These are phyloP conservation scores for Pythium rhizo-oryzae DNA, from an alignment of 352 stramenopile species.

Conservation along the genomic window DNA sequence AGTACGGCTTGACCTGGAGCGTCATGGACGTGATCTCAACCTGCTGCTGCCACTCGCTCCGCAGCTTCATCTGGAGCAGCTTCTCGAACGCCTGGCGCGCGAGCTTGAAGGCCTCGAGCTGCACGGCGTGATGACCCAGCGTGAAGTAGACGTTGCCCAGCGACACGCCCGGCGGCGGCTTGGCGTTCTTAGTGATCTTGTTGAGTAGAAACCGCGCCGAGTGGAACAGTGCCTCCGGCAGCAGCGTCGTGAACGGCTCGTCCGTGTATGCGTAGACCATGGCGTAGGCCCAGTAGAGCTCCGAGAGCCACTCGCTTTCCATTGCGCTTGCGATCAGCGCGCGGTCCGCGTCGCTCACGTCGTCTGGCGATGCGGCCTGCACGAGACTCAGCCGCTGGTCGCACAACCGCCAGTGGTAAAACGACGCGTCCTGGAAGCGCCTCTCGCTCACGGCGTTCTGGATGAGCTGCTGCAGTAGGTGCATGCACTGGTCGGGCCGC, in stretches of 20 bases:
- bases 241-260: conserved; percentile 93
- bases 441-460: conserved; percentile 86
- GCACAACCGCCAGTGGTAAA: conserved; percentile 93
- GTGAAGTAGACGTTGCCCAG: conserved; percentile 94
- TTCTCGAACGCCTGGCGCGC: conserved; percentile 93
- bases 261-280: conserved; percentile 93
- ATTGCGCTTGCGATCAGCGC: conserved; percentile 41
- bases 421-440: conserved; percentile 90
- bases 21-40: conserved; percentile 93
- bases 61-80: conserved; percentile 90
- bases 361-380: conserved; percentile 3
- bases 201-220: conserved; percentile 94
- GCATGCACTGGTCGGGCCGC: conserved; percentile 80
- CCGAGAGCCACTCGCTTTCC: conserved; percentile 77
- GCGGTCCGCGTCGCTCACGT: conserved; percentile 35
- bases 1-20: conserved; percentile 92
- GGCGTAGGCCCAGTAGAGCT: conserved; percentile 94
- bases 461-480: conserved; percentile 89
- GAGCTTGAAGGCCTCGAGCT: conserved; percentile 93
- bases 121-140: conserved; percentile 90
- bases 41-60: conserved; percentile 78
- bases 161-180: conserved; percentile 84
- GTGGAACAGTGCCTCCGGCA: conserved; percentile 93
- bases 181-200: conserved; percentile 54
- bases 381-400: conserved; percentile 77